Percentiles rank a stretch among this genome's conserved stretches.
phyloP scores from a whole-genome alignment of 352 stramenopile genomes.

The Phytophthora lateralis region DNA sequence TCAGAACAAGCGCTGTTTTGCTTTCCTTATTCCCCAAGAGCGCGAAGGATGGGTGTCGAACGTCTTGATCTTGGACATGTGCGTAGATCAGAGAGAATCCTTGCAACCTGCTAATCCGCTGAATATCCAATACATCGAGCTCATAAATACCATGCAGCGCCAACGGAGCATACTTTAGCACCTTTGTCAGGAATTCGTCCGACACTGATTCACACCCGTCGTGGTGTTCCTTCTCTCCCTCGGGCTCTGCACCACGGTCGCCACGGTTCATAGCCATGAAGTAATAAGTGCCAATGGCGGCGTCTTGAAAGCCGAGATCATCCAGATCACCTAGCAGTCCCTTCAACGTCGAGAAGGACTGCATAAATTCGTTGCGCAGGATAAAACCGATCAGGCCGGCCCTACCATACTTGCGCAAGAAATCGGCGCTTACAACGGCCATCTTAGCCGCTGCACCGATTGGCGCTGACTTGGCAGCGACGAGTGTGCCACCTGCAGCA shows the following conservation, averaged over 20 bases:
- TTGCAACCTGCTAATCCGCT: constrained; percentile 81
- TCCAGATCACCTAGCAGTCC: constrained; percentile 80
- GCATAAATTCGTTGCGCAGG: constrained; percentile 89
- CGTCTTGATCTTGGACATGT: constrained; percentile 82
- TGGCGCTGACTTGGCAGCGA: constrained; percentile 75
- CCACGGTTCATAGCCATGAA: constrained; percentile 91
- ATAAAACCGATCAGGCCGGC: constrained; percentile 84
- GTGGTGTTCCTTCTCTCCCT: constrained; percentile 67
- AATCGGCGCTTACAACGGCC: constrained; percentile 85
- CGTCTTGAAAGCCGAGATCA: constrained; percentile 84
- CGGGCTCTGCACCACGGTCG: constrained; percentile 71
- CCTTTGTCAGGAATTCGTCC: constrained; percentile 71
- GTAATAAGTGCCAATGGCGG: constrained; percentile 85
- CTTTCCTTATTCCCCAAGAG: constrained; percentile 79
- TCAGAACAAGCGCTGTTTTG: constrained; percentile 80
- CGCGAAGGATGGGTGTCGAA: constrained; percentile 82
- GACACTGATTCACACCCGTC: constrained; percentile 58
- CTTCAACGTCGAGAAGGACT: constrained; percentile 87
- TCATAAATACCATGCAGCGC: constrained; percentile 88
- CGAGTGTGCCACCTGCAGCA: constrained; percentile 76
- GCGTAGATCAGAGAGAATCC: constrained; percentile 82
- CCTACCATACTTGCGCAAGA: constrained; percentile 84
- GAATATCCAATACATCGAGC: constrained; percentile 81
- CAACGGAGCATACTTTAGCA: constrained; percentile 78
- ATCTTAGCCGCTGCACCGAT: constrained; percentile 85